Evolutionary conservation across 257 asterid genomes (phyloP).

Genomic region (Cynanchum wilfordii): DNA sequence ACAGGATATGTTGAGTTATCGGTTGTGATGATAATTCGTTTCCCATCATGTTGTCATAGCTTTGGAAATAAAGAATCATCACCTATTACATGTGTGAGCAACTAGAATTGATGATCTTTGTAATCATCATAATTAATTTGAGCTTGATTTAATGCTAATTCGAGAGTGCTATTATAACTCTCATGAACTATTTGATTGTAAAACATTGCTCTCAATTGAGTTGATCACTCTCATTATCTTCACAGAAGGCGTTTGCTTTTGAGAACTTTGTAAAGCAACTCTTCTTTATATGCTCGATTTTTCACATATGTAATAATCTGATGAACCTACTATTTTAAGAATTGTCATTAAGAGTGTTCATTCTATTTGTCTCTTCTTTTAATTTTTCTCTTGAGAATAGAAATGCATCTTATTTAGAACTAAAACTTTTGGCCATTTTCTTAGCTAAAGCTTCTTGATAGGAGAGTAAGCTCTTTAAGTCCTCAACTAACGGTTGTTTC

Average conservation of each 20-base stretch:
- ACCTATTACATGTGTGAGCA: slow-evolving; percentile 1
- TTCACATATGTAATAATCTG: not conserved
- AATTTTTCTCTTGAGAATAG: no score
- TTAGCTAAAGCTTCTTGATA: no score
- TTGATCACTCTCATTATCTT: not conserved
- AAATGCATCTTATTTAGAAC: no score
- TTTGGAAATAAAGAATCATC: not conserved
- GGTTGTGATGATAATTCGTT: not conserved
- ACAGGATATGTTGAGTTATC: not conserved
- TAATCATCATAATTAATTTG: not conserved
- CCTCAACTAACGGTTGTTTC: no score
- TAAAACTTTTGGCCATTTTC: no score
- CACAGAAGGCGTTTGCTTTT: not conserved
- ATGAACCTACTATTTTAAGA: no score
- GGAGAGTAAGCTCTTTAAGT: no score
- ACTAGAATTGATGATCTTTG: not conserved
- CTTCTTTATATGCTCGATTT: not conserved
- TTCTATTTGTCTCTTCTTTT: no score
- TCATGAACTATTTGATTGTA: not conserved
- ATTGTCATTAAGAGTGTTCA: no score
- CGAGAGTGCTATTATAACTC: not conserved
- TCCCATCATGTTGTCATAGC: not conserved
- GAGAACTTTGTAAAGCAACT: not conserved
- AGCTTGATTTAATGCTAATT: no score
- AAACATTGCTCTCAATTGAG: slow-evolving; percentile 18